These are phyloP conservation scores for Kluyveromyces aestuarii DNA, from an alignment of 805 yeast species.

Conservation along the genomic window DNA sequence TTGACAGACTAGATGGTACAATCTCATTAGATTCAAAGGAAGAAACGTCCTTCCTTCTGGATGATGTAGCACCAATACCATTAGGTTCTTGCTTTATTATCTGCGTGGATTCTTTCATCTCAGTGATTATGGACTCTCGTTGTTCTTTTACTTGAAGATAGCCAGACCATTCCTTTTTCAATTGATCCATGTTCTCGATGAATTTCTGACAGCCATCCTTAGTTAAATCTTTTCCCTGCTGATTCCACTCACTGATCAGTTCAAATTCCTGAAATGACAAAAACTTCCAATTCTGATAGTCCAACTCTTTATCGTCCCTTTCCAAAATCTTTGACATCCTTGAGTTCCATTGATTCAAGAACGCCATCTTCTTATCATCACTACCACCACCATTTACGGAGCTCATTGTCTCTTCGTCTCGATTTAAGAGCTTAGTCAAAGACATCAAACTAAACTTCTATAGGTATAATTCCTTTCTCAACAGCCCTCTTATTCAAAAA, in stretches of 20 bases:
- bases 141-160: conserved; percentile 15
- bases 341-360: neutral
- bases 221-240: conserved; percentile 21
- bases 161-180: conserved; percentile 19
- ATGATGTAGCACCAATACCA: conserved; percentile 8
- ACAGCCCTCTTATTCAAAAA: neutral
- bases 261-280: conserved; percentile 29
- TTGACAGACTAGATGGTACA: neutral
- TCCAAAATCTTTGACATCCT: conserved; percentile 1
- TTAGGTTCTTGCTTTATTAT: conserved; percentile 18
- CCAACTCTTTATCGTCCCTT: conserved; percentile 19
- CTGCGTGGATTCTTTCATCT: conserved; percentile 13
- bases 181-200: conserved; percentile 13
- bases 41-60: neutral
- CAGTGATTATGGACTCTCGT: conserved; percentile 10
- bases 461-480: neutral
- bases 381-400: neutral
- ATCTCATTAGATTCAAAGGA: neutral
- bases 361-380: neutral
- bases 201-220: conserved; percentile 11
- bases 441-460: neutral
- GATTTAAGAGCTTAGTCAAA: neutral
- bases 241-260: conserved; percentile 27
- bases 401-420: neutral
- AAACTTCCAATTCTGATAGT: conserved; percentile 29